A percentile compares a stretch with the other conserved stretches of the same genome.
Evolutionary conservation across 805 yeast genomes (phyloP).

Genomic region (Pichia cephalocereana): DNA sequence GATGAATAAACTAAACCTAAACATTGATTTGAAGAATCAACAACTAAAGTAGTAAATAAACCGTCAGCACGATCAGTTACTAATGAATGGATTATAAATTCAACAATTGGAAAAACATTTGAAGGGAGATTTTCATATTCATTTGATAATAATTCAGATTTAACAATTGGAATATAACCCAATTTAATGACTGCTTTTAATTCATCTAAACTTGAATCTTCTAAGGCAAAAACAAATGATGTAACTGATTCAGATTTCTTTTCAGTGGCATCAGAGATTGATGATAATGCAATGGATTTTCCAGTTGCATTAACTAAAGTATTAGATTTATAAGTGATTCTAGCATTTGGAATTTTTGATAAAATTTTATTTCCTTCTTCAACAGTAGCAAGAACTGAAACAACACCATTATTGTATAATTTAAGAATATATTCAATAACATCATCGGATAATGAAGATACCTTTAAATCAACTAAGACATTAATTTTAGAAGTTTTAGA

Average conservation of each 20-base stretch:
- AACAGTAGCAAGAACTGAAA: conserved; percentile 17
- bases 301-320: background rate
- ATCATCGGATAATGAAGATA: conserved; percentile 10
- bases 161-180: conserved; percentile 31
- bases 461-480: conserved; percentile 17
- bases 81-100: conserved; percentile 41
- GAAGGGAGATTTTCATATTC: conserved; percentile 23
- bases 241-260: conserved; percentile 4
- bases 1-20: conserved; percentile 92
- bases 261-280: conserved; percentile 2
- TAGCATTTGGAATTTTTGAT: conserved; percentile 26
- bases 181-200: conserved; percentile 2
- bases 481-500: conserved; percentile 9
- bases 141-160: conserved; percentile 24
- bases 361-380: conserved; percentile 14
- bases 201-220: background rate
- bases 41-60: conserved; percentile 75
- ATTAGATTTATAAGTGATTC: conserved; percentile 21
- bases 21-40: conserved; percentile 57
- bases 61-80: conserved; percentile 84
- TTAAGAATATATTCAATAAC: conserved; percentile 14
- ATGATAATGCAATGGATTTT: conserved; percentile 7
- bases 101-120: conserved; percentile 25
- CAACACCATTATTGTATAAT: conserved; percentile 25
- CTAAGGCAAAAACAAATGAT: background rate